Conservation (phyloP, 2,329 filamentous ascomycete genomes). For the Lasiodiplodia hormozganensis region DNA sequence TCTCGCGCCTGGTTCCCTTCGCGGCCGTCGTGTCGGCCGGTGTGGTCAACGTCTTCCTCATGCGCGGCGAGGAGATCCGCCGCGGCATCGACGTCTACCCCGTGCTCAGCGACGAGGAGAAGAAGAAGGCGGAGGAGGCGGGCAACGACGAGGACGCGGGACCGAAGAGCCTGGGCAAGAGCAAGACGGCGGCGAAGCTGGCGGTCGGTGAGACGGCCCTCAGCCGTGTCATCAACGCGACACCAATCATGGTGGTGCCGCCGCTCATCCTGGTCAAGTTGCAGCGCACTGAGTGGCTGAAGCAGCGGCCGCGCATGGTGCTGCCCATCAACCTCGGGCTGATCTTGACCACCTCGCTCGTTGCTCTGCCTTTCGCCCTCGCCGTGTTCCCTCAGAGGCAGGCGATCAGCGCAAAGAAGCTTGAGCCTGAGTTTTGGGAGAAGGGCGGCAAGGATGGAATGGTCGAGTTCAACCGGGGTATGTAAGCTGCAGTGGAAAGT, state of each 20-base stretch:
- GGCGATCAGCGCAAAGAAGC: slow-evolving; percentile 72
- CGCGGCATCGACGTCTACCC: slow-evolving; percentile 93
- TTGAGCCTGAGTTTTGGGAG: slow-evolving; percentile 88
- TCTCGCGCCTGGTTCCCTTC: slow-evolving; percentile 91
- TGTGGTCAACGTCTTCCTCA: slow-evolving; percentile 93
- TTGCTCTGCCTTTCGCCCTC: slow-evolving; percentile 86
- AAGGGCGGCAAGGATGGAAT: slow-evolving; percentile 78
- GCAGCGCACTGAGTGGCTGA: slow-evolving; percentile 84
- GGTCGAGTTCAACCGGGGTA: slow-evolving; percentile 97
- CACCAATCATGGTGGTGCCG: slow-evolving; percentile 96
- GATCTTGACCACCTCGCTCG: slow-evolving; percentile 85
- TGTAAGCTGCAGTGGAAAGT: slow-evolving; percentile 56
- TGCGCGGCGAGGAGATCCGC: slow-evolving; percentile 95
- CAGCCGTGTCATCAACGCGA: slow-evolving; percentile 90
- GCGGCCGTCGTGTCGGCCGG: slow-evolving; percentile 92
- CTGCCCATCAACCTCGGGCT: slow-evolving; percentile 85
- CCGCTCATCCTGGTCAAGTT: slow-evolving; percentile 84
- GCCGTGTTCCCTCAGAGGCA: slow-evolving; percentile 93
- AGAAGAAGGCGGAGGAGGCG: slow-evolving; percentile 66
- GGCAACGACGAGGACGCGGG: slow-evolving; percentile 64
- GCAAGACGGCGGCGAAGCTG: slow-evolving; percentile 82
- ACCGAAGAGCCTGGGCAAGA: slow-evolving; percentile 79
- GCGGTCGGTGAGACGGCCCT: slow-evolving; percentile 93
- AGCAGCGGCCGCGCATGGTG: slow-evolving; percentile 75
- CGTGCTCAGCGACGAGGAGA: slow-evolving; percentile 74